Evolutionary conservation across 257 asterid genomes (phyloP).

Genomic region (Ballota nigra): DNA sequence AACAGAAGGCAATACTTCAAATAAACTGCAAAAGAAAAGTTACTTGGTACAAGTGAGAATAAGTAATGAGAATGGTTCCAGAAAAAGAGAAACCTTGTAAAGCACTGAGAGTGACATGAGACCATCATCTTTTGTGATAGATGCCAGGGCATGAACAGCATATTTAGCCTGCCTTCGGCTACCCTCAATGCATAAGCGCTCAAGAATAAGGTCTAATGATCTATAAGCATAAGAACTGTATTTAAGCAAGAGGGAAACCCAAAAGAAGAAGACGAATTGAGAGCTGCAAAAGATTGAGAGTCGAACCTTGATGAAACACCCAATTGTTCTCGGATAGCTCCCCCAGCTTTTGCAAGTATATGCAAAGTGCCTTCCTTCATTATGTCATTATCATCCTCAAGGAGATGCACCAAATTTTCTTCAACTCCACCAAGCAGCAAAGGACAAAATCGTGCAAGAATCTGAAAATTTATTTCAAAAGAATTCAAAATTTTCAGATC

Average conservation of each 20-base stretch:
- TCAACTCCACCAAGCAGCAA: constrained; percentile 72
- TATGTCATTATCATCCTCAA: constrained; percentile 90
- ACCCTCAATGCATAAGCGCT: constrained; percentile 93
- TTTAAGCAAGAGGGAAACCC: constrained; percentile 9
- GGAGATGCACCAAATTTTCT: constrained; percentile 71
- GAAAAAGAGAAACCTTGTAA: constrained; percentile 64
- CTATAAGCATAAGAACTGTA: constrained; percentile 38
- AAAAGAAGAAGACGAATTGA: not conserved
- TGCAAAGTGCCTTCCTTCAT: constrained; percentile 88
- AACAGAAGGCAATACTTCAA: constrained; percentile 1
- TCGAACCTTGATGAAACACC: constrained; percentile 78
- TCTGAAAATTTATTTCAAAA: constrained; percentile 40
- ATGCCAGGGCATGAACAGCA: constrained; percentile 90
- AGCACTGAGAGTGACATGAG: constrained; percentile 93
- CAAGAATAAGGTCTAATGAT: constrained; percentile 84
- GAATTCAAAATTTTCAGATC: constrained; percentile 8
- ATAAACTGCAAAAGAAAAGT: constrained; percentile 6
- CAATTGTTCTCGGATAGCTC: constrained; percentile 80
- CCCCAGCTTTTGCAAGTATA: constrained; percentile 93
- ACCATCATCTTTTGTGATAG: constrained; percentile 91
- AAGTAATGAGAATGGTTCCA: not conserved
- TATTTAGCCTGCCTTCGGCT: constrained; percentile 93
- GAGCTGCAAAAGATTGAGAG: constrained; percentile 8
- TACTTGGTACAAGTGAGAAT: not conserved
- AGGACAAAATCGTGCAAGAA: constrained; percentile 88